Conservation (phyloP, 805 yeast species). For the Wickerhamiella spandovensis region DNA sequence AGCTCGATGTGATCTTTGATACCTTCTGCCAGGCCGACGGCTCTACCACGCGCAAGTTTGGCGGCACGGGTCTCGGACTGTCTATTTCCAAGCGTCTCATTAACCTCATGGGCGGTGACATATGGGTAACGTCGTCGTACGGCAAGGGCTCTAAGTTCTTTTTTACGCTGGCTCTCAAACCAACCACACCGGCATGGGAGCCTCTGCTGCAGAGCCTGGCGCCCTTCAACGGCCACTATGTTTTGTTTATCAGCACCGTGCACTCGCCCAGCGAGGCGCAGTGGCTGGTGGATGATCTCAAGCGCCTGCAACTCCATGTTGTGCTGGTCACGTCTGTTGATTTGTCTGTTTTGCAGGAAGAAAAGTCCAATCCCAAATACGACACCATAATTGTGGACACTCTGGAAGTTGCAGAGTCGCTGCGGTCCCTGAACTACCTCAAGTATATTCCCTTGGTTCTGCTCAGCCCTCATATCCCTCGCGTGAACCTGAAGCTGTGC, state of each 20-base stretch:
- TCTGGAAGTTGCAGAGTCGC: constrained; percentile 54
- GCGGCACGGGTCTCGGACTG: constrained; percentile 84
- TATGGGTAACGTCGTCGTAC: constrained; percentile 74
- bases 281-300: constrained; percentile 39
- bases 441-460: constrained; percentile 77
- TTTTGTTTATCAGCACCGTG: constrained; percentile 55
- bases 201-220: constrained; percentile 54
- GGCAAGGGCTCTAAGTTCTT: constrained; percentile 75
- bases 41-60: constrained; percentile 81
- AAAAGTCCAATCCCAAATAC: constrained; percentile 33
- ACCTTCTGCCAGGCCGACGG: constrained; percentile 92
- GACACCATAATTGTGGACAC: constrained; percentile 78
- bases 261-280: constrained; percentile 39
- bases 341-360: constrained; percentile 28
- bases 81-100: constrained; percentile 79
- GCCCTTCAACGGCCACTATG: constrained; percentile 60
- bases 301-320: constrained; percentile 47
- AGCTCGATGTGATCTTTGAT: constrained; percentile 72
- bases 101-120: constrained; percentile 86
- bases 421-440: constrained; percentile 59
- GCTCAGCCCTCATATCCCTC: constrained; percentile 61
- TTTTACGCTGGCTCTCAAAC: constrained; percentile 69
- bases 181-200: constrained; percentile 46
- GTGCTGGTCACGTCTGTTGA: constrained; percentile 35
- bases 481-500: constrained; percentile 67